A percentile compares a stretch with the other conserved stretches of the same genome.
phyloP scores from a whole-genome alignment of 2,329 filamentous ascomycete species.

The Ophiognomonia clavigignenti-juglandacearum region DNA sequence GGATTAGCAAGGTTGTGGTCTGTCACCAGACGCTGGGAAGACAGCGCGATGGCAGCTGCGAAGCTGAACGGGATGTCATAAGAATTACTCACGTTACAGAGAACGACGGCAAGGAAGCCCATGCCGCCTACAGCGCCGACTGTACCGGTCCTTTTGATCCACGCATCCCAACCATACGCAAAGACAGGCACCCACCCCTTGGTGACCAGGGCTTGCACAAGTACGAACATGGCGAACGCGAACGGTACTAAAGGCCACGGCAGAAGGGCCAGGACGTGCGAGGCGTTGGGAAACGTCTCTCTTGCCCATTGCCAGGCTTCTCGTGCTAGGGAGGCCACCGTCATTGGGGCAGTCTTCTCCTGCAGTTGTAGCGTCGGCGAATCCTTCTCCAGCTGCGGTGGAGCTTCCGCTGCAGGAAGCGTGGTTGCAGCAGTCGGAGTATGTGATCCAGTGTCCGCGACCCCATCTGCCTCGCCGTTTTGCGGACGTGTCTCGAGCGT shows the following conservation, averaged over 20 bases:
- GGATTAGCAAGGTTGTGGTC: conserved; percentile 6
- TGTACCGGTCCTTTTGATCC: conserved; percentile 65
- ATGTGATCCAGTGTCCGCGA: no score
- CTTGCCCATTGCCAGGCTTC: conserved; percentile 53
- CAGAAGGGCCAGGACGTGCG: conserved; percentile 59
- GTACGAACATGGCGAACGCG: conserved; percentile 68
- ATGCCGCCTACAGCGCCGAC: conserved; percentile 67
- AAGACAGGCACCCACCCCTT: conserved; percentile 73
- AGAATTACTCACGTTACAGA: conserved; percentile 61
- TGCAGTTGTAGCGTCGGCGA: conserved; percentile 20
- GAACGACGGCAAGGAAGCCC: conserved; percentile 65
- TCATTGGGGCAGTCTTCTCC: conserved; percentile 27
- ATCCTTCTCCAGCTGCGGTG: neutral
- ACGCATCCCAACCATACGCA: conserved; percentile 68
- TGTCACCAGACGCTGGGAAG: no score
- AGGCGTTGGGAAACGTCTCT: conserved; percentile 66
- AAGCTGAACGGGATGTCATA: neutral
- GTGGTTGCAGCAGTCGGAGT: no score
- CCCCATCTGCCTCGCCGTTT: no score
- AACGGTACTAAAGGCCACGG: conserved; percentile 67
- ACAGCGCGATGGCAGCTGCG: no score
- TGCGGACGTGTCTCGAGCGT: no score
- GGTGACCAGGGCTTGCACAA: conserved; percentile 67
- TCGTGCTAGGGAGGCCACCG: conserved; percentile 45
- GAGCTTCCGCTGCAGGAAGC: no score